Evolutionary conservation across 805 yeast genomes (phyloP), one percentile per base, ranked within the genome.

Genomic region (Candida fluviatilis): DNA sequence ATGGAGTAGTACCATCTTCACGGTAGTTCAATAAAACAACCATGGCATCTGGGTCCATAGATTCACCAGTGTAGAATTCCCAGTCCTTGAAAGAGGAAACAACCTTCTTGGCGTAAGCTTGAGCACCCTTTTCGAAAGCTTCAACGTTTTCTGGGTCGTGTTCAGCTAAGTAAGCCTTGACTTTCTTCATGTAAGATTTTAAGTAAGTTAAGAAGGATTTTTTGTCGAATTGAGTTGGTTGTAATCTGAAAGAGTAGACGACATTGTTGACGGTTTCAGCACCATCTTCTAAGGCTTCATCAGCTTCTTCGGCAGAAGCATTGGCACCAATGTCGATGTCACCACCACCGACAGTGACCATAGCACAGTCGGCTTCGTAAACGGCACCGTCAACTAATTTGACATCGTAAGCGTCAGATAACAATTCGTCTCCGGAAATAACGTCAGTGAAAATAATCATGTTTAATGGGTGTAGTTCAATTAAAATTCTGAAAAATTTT

Each of bases 41-140:
- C 99, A 93, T 93, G 57, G 84, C 99, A 73, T 93, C 99, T 70
- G 99, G 99, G 82, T 93, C 97, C 99, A 93, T 93, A 66, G 96
- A 85, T 78, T 91, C 98, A 79, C 99, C 98, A 56, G 96, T 91
- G 90, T 73, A 93, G 81, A 93, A 93, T 67, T 93, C 99, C 95
- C 95, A 93, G 82, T 93, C 99, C 66, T 84, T 84, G 93, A 93
- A 93, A 71, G 90, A 84, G 61, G 82, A 84, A 60, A 93, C 70
- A 54, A 93, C 84, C 81, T 93, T 93, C 87, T 93, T 93, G 73
- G 86, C 95, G 80, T 90, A 93, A 57, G 86, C 72, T 57, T 82
- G 78, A 58, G 99, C 99, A 69, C 98, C 98, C 80, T 93, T 91
- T 82, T 91, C 97, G 72, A 93, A 93, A 52, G 69, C 72, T 62